These are phyloP conservation scores for Albatrellus ellisii DNA, from an alignment of 768 basidiomycete genomes.

Conservation along the genomic window DNA sequence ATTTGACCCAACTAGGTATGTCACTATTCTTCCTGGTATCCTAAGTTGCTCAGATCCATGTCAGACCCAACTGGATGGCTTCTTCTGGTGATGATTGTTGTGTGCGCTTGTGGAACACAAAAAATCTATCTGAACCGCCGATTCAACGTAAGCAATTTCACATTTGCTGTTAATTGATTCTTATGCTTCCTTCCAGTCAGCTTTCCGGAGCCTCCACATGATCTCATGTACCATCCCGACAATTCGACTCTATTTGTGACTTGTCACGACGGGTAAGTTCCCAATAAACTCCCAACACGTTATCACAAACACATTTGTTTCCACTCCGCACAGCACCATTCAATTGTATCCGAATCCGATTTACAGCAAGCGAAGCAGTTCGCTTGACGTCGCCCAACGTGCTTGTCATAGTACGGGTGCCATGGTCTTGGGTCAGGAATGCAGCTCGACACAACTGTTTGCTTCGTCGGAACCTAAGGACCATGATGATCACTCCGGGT, in stretches of 20 bases:
- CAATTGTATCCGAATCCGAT: background rate
- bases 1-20: conserved; percentile 13
- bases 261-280: conserved; percentile 7
- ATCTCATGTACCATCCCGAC: conserved; percentile 2
- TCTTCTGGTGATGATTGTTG: conserved; percentile 9
- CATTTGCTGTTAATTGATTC: background rate
- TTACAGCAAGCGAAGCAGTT: background rate
- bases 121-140: background rate
- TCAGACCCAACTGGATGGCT: conserved; percentile 6
- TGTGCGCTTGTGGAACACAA: conserved; percentile 8
- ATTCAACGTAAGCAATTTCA: background rate
- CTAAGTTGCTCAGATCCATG: background rate
- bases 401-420: conserved; percentile 10
- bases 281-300: background rate
- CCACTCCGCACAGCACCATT: background rate
- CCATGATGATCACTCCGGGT: conserved; percentile 3
- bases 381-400: background rate
- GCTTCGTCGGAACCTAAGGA: conserved; percentile 12
- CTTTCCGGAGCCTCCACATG: conserved; percentile 7
- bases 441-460: background rate
- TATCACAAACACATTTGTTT: background rate
- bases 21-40: background rate
- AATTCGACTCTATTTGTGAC: background rate
- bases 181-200: conserved; percentile 1
- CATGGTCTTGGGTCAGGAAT: conserved; percentile 7